Conservation (phyloP, 352 stramenopile genomes). For the Thalassiosira mediterranea region DNA sequence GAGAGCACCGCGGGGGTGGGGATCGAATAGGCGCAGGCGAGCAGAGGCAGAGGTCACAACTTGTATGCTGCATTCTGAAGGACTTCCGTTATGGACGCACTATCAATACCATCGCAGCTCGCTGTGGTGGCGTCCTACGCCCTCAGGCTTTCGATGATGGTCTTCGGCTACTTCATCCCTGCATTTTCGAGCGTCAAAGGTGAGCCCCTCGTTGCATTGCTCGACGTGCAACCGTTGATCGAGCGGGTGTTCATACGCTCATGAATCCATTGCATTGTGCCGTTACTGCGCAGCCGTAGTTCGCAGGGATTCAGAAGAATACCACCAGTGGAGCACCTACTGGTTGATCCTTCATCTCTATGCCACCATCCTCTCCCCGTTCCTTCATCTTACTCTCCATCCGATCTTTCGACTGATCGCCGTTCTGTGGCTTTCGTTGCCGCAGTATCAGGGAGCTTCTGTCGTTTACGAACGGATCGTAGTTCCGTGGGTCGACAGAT, state of each 20-base stretch:
- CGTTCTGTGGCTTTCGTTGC: conserved; percentile 44
- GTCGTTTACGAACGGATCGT: conserved; percentile 46
- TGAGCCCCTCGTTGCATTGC: background rate
- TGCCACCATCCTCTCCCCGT: conserved; percentile 30
- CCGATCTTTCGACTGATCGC: conserved; percentile 44
- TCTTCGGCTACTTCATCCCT: conserved; percentile 52
- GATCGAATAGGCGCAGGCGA: no score
- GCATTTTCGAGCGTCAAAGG: conserved; percentile 52
- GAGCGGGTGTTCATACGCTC: no score
- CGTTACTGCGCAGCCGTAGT: conserved; percentile 33
- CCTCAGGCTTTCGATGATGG: conserved; percentile 15
- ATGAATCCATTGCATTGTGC: no score
- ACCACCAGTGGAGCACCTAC: conserved; percentile 48
- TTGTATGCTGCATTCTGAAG: no score
- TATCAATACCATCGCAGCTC: conserved; percentile 2
- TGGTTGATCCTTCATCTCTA: conserved; percentile 52
- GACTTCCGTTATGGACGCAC: no score
- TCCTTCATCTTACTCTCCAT: conserved; percentile 41
- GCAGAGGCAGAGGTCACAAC: no score
- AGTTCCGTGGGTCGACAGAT: conserved; percentile 37
- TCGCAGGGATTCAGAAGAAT: conserved; percentile 41
- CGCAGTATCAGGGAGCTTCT: conserved; percentile 42
- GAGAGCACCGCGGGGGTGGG: no score
- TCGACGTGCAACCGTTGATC: background rate
- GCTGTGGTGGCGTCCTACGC: conserved; percentile 21